A percentile compares a stretch with the other conserved stretches of the same genome.
These are phyloP conservation scores for Jamesozyma rosinii DNA, from an alignment of 805 yeast species.

Conservation along the genomic window DNA sequence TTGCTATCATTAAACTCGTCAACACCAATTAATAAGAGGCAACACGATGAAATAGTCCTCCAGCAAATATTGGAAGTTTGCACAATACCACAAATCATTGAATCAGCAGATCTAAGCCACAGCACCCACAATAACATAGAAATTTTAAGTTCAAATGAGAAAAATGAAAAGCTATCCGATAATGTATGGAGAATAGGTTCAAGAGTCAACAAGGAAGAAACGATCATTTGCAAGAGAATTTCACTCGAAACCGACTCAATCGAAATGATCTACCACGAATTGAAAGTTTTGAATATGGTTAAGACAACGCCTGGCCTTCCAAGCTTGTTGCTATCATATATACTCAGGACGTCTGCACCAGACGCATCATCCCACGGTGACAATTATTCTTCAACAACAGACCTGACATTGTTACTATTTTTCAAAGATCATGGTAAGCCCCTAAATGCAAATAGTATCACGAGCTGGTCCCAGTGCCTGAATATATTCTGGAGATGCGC, in stretches of 20 bases:
- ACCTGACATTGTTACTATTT: conserved; percentile 15
- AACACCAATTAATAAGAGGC: conserved; percentile 17
- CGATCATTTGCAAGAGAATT: conserved; percentile 18
- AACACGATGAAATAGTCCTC: conserved; percentile 21
- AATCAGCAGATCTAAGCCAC: conserved; percentile 6
- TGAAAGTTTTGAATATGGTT: conserved; percentile 17
- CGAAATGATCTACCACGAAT: conserved; percentile 21
- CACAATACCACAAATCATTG: conserved; percentile 13
- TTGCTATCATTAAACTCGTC: conserved; percentile 24
- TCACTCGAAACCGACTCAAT: conserved; percentile 13
- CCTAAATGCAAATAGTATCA: conserved; percentile 7
- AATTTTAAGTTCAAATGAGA: conserved; percentile 7
- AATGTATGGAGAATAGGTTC: conserved; percentile 17
- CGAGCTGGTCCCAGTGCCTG: conserved; percentile 20
- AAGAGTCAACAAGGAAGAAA: conserved; percentile 7
- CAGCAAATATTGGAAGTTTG: conserved; percentile 21
- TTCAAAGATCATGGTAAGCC: conserved; percentile 26
- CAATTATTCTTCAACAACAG: not conserved
- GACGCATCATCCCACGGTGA: not conserved
- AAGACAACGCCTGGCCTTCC: conserved; percentile 28
- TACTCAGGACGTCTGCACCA: conserved; percentile 8
- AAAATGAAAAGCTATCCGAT: conserved; percentile 9
- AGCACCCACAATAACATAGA: conserved; percentile 1
- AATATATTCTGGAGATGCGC: conserved; percentile 48
- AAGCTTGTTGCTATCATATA: conserved; percentile 17